Conservation (phyloP, 441 rosid genomes). For the Macaranga tanarius region DNA sequence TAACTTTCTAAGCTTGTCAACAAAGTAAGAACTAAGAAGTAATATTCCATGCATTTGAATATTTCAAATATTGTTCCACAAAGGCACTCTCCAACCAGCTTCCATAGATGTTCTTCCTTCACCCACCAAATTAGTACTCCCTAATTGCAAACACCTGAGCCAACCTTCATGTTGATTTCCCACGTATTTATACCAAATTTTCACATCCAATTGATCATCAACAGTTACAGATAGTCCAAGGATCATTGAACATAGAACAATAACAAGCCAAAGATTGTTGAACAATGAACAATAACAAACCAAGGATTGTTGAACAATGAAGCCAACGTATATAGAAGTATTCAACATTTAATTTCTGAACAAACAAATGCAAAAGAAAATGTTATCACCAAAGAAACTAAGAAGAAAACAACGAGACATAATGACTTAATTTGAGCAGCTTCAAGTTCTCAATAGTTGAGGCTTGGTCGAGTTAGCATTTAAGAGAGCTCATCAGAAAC, state of each 20-base stretch:
- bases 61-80: background rate
- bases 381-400: too few relatives aligned
- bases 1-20: background rate
- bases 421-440: too few relatives aligned
- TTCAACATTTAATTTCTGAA: too few relatives aligned
- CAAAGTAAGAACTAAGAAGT: background rate
- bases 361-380: too few relatives aligned
- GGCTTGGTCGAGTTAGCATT: too few relatives aligned
- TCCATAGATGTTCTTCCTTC: background rate
- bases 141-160: background rate
- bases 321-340: too few relatives aligned
- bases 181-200: background rate
- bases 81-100: background rate
- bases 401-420: too few relatives aligned
- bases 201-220: background rate
- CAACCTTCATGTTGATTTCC: background rate
- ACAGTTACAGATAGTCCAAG: background rate
- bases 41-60: too few relatives aligned
- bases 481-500: too few relatives aligned
- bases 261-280: background rate
- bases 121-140: background rate
- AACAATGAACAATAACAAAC: background rate
- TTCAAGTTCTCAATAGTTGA: too few relatives aligned
- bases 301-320: background rate
- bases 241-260: background rate